phyloP scores from a whole-genome alignment of 371 early-diverging fungal genomes.

The Mucor racemosus region DNA sequence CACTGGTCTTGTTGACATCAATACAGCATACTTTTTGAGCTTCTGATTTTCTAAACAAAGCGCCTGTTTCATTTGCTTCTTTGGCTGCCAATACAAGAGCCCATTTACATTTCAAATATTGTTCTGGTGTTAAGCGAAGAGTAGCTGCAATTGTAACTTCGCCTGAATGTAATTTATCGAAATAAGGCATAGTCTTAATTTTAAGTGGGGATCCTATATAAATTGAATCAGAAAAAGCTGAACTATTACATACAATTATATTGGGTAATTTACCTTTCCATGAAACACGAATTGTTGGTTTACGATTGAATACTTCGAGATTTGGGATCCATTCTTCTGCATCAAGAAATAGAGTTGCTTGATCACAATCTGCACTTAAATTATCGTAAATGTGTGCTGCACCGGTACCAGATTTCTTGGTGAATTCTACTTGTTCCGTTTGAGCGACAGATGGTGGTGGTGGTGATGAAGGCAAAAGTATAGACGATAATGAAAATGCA shows the following conservation, averaged over 20 bases:
- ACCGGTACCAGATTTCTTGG: constrained; percentile 28
- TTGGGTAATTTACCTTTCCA: constrained; percentile 34
- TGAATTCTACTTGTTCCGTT: neutral
- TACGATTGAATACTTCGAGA: constrained; percentile 29
- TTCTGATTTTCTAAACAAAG: constrained; percentile 51
- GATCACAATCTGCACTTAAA: constrained; percentile 23
- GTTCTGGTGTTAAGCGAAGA: constrained; percentile 71
- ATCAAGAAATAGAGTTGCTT: constrained; percentile 14
- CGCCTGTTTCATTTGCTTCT: constrained; percentile 24
- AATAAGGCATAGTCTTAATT: constrained; percentile 52
- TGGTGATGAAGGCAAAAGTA: neutral
- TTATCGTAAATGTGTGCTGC: constrained; percentile 30
- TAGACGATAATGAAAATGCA: neutral
- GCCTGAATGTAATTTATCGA: constrained; percentile 57
- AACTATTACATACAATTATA: neutral
- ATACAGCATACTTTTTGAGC: constrained; percentile 55
- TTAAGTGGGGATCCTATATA: constrained; percentile 52
- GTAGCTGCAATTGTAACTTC: constrained; percentile 70
- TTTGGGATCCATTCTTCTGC: constrained; percentile 36
- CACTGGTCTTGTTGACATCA: constrained; percentile 53
- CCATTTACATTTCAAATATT: constrained; percentile 63
- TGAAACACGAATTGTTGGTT: constrained; percentile 25
- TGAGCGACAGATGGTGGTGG: neutral
- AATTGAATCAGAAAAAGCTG: neutral
- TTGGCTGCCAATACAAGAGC: constrained; percentile 45